Evolutionary conservation across 2,329 filamentous ascomycete species (phyloP), one percentile per base, ranked within the genome.

Genomic region (Fusarium metavorans): DNA sequence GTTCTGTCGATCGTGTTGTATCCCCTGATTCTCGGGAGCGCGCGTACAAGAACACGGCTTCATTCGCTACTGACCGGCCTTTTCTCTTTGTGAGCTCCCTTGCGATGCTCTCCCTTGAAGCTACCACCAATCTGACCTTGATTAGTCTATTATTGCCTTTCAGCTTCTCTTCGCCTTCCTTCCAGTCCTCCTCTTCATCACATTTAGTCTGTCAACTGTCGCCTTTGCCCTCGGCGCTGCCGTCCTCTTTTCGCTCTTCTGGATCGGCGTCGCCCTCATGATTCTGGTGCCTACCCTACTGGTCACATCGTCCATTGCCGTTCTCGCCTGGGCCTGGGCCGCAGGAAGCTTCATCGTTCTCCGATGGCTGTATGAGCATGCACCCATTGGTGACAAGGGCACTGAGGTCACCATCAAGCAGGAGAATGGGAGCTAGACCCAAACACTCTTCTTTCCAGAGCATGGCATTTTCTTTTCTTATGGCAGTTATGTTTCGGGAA

Each of bases 271-370:
- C 52, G 92, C 92, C 3, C 84, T 93, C 13, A 80, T 94, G 57
- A 80, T 95, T 45, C 87, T 97, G 18, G 83, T 94, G 0, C 93
- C 93, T 2, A 88, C 91, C 1, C 83, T 96, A 41, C 89, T 94
- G 81, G 81, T 94, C 71, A 92, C 92, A 4, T 90, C 88, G 14
- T 87, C 87, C 57, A 81, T 91, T 25, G 93, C 90, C 6, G 83
- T 91, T 1, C 87, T 92, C 69, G 82, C 92, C 70, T 96, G 93
- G 90, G 82, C 89, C 20, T 94, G 92, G 90, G 91, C 88, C 9
- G 83, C 93, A 10, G 88, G 87, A 16, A 88, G 87, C 57, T 95
- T 91, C 80, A 37, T 88, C 60, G 77, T 85, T 43, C 84, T 82
- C 5, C 84, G 84, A 59, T 88, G 86, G 83, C 64, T 86, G 14